Percentiles rank a stretch among this genome's conserved stretches.
These are phyloP conservation scores for Trichoderma sp. DNA, from an alignment of 2,329 filamentous ascomycete species.

Conservation along the genomic window DNA sequence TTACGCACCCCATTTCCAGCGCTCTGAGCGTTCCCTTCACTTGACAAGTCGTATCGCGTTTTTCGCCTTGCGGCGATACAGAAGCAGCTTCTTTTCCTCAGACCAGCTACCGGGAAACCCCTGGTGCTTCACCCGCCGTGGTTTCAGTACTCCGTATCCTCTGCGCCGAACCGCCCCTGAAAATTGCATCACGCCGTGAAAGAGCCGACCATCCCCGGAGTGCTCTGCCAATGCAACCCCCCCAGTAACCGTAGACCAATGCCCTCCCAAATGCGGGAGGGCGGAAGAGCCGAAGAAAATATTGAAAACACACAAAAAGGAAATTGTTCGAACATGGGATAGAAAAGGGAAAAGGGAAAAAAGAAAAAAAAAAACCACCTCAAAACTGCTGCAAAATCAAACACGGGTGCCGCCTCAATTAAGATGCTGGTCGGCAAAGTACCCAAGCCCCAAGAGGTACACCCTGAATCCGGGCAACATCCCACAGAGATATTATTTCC, in stretches of 20 bases:
- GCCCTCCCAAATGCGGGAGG: neutral
- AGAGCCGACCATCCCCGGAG: constrained; percentile 19
- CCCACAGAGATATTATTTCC: constrained; percentile 5
- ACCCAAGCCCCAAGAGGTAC: neutral
- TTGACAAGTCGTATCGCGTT: constrained; percentile 18
- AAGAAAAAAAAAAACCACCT: constrained; percentile 16
- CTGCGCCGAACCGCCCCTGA: constrained; percentile 21
- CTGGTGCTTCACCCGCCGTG: constrained; percentile 18
- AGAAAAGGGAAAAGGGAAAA: constrained; percentile 1
- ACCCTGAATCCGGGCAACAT: constrained; percentile 14
- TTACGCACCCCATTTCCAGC: constrained; percentile 3
- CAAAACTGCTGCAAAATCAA: neutral
- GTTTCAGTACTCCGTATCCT: constrained; percentile 21
- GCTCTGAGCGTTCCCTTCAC: constrained; percentile 14
- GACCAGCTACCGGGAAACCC: constrained; percentile 18
- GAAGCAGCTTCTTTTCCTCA: constrained; percentile 21
- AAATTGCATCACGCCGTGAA: constrained; percentile 22
- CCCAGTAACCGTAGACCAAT: constrained; percentile 17
- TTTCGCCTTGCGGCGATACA: constrained; percentile 20
- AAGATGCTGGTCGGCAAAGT: constrained; percentile 11
- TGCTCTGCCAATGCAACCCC: constrained; percentile 18
- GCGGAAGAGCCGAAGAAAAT: constrained; percentile 17
- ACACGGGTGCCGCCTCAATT: constrained; percentile 16
- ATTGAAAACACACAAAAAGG: constrained; percentile 11
- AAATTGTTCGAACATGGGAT: constrained; percentile 6